Base-by-base conservation (phyloP, 2,329 filamentous ascomycete species). In the Ascochyta rabiei region DNA sequence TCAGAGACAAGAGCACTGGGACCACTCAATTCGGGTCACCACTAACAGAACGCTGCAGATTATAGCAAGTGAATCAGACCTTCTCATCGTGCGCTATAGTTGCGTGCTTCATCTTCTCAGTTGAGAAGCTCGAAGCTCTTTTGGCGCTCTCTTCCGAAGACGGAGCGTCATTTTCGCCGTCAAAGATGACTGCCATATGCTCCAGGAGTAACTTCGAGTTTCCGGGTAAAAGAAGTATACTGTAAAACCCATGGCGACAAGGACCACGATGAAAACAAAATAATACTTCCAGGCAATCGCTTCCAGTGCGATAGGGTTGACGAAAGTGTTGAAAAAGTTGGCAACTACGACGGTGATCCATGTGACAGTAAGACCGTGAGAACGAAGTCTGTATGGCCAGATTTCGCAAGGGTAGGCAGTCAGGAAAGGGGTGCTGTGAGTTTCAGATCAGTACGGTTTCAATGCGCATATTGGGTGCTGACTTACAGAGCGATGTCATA, bases 371-470 rank as follows among this genome's bases (percentile, higher is more conserved):
- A 86, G 79, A 18, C 53, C 56, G 16, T 50, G 42, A 9, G 52
- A 59, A 2, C 70, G 61, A 8, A 72, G 59, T n/a, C 56, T 53
- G 49, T 63, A 74, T 6, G 71, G 69, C 57, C 71, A 60, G 41
- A 75, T 72, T 59, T 75, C 72, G 19, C 63, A 66, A 3, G 66
- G 57, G 45, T 75, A 75, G 15, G 68, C 64, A 19, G 67, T 62
- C 1, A 63, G 48, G 4, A 74, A 56, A 3, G 66, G 67, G 1
- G 68, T 61, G 44, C 57, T 66, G 69, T 6, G 65, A 61, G 45
- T 68, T 54, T 35, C 18, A 13, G 6, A 26, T 43, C 10, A 43
- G 73, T 8, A 60, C 86, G 86, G 64, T 85, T 84, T 18, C 82
- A 60, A 6, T 67, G 9, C 6, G 2, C 15, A 53, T 3, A 60